Percentiles rank a stretch among this genome's conserved stretches.
These are phyloP conservation scores for Lupinus albus DNA, from an alignment of 306 rosid genomes.

Conservation along the genomic window DNA sequence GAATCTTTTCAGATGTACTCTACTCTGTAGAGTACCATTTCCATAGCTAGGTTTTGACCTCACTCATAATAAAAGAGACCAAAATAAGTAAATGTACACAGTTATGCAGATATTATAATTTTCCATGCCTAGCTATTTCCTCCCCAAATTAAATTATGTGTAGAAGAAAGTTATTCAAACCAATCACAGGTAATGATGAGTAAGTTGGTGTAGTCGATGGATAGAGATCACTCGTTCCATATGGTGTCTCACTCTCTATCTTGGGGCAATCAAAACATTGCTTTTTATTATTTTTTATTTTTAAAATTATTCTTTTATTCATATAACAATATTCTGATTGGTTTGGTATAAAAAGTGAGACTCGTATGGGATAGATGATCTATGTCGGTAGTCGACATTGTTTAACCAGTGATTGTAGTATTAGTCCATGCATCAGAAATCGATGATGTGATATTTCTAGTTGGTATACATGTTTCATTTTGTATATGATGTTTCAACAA, in stretches of 20 bases:
- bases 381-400: not conserved
- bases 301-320: too few relatives aligned
- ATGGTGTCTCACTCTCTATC: too few relatives aligned
- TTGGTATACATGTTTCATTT: conserved; percentile 2
- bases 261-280: too few relatives aligned
- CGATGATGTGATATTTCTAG: not conserved
- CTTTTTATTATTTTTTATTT: too few relatives aligned
- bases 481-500: conserved; percentile 11
- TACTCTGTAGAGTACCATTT: not conserved
- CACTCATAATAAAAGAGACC: not conserved
- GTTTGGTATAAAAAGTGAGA: too few relatives aligned
- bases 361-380: too few relatives aligned
- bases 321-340: too few relatives aligned
- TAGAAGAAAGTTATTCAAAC: not conserved
- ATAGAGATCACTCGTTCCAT: too few relatives aligned
- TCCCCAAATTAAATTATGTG: not conserved
- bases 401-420: not conserved
- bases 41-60: not conserved
- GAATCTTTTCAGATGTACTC: conserved; percentile 7
- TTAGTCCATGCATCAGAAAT: not conserved
- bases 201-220: not conserved
- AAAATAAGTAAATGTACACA: too few relatives aligned
- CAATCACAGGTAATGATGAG: not conserved
- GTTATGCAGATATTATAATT: not conserved
- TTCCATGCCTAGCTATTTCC: not conserved